Conservation (phyloP, 106 monocot species). For the Alisma plantagoaquatica region DNA sequence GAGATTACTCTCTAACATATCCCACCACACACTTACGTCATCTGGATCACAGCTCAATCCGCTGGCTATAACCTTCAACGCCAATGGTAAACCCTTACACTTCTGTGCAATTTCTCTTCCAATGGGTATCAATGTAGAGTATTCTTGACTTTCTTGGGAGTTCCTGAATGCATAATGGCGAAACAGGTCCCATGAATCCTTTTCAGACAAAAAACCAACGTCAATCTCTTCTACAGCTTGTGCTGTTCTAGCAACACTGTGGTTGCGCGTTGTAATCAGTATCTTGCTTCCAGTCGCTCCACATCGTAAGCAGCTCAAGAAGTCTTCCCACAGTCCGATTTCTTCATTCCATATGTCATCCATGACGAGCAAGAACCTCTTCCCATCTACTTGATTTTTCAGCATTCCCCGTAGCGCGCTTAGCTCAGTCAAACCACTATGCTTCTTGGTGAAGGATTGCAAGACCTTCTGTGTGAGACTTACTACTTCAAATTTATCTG, state of each 20-base stretch:
- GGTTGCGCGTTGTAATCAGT: neutral
- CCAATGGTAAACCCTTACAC: slow-evolving; percentile 28
- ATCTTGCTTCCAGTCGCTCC: neutral
- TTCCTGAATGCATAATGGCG: neutral
- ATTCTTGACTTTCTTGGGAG: neutral
- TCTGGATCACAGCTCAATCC: neutral
- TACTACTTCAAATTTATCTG: too few relatives aligned
- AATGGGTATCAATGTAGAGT: slow-evolving; percentile 1
- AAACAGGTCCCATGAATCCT: slow-evolving; percentile 13
- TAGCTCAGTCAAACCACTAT: neutral
- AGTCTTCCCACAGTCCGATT: neutral
- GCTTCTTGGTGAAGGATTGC: neutral
- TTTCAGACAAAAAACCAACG: slow-evolving; percentile 9
- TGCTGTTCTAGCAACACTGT: slow-evolving; percentile 5
- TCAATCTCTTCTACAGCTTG: neutral
- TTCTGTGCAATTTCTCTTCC: slow-evolving; percentile 13
- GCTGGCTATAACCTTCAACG: slow-evolving; percentile 12
- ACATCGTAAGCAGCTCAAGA: neutral
- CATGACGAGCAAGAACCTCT: neutral
- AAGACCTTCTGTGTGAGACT: neutral
- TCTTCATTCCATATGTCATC: neutral
- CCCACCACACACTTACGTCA: slow-evolving; percentile 8
- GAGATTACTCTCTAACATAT: slow-evolving; percentile 12
- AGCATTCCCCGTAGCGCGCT: neutral
- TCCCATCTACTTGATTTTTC: neutral